Evolutionary conservation across 495 filamentous ascomycete genomes (phyloP).

Genomic region (Xylaria flabelliformis): DNA sequence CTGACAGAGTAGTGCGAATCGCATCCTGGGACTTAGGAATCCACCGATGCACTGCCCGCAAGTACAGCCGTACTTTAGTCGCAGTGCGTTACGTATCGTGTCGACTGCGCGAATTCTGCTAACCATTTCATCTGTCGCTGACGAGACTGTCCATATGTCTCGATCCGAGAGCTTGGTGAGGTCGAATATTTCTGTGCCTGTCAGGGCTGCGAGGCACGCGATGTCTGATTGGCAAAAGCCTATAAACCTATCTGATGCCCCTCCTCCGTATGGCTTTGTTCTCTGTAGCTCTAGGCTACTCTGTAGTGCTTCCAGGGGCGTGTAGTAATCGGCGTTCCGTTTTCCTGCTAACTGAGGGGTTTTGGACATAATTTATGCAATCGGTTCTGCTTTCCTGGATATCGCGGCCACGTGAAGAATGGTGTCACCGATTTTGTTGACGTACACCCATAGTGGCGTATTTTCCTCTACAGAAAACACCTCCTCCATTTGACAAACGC

Average conservation of each 20-base stretch:
- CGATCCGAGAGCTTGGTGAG: conserved; percentile 2
- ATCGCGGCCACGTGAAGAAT: conserved; percentile 12
- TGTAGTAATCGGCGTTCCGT: not conserved
- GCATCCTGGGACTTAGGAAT: conserved; percentile 46
- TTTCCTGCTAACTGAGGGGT: not conserved
- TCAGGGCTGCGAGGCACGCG: not conserved
- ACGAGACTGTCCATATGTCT: not conserved
- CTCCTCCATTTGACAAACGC: not conserved
- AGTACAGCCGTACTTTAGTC: conserved; percentile 18
- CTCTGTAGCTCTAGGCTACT: not conserved
- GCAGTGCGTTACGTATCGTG: conserved; percentile 26
- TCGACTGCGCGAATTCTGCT: conserved; percentile 30
- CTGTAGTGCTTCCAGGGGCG: conserved; percentile 13
- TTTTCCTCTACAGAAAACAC: not conserved
- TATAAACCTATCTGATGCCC: not conserved
- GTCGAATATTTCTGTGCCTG: not conserved
- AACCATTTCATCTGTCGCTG: not conserved
- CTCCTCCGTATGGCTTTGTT: not conserved
- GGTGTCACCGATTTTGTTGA: not conserved
- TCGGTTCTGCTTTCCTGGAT: conserved; percentile 7
- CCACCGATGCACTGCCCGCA: conserved; percentile 44
- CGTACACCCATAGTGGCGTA: not conserved
- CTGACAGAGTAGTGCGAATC: conserved; percentile 30
- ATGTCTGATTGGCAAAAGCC: conserved; percentile 6
- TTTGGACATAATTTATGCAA: not conserved